A percentile compares a stretch with the other conserved stretches of the same genome.
Conservation (phyloP, 192 early-diverging fungal species). For the Coemansia sp. region DNA sequence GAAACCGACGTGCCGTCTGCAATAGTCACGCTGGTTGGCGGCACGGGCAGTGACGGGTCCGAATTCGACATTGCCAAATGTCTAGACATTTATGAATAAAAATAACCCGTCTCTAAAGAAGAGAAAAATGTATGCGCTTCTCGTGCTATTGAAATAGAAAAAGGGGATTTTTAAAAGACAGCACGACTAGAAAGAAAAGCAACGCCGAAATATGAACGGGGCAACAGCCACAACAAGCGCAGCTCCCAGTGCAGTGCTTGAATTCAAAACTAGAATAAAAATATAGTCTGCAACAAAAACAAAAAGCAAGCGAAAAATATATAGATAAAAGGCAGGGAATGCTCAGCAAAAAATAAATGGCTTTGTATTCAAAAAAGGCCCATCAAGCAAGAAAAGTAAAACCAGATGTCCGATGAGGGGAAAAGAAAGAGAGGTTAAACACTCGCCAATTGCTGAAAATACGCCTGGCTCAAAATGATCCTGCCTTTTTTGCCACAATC, state of each 20-base stretch:
- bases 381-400: background rate
- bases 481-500: slow-evolving; percentile 5
- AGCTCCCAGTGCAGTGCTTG: background rate
- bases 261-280: slow-evolving; percentile 6
- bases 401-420: no score
- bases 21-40: slow-evolving; percentile 34
- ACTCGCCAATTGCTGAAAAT: background rate
- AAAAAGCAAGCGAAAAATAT: background rate
- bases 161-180: background rate
- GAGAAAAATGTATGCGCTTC: slow-evolving; percentile 1
- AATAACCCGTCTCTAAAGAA: background rate
- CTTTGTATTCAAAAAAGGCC: background rate
- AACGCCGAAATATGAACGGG: slow-evolving; percentile 4
- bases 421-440: background rate
- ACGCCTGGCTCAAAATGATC: no score
- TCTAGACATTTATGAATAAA: slow-evolving; percentile 27
- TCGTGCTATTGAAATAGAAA: background rate
- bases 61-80: slow-evolving; percentile 36
- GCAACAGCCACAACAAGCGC: background rate
- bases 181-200: background rate
- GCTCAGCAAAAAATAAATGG: background rate
- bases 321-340: slow-evolving; percentile 3
- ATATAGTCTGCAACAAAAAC: background rate
- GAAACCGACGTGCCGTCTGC: slow-evolving; percentile 28
- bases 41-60: slow-evolving; percentile 31